Evolutionary conservation across 2,329 filamentous ascomycete genomes (phyloP).

Genomic region (Beauveria sp.): DNA sequence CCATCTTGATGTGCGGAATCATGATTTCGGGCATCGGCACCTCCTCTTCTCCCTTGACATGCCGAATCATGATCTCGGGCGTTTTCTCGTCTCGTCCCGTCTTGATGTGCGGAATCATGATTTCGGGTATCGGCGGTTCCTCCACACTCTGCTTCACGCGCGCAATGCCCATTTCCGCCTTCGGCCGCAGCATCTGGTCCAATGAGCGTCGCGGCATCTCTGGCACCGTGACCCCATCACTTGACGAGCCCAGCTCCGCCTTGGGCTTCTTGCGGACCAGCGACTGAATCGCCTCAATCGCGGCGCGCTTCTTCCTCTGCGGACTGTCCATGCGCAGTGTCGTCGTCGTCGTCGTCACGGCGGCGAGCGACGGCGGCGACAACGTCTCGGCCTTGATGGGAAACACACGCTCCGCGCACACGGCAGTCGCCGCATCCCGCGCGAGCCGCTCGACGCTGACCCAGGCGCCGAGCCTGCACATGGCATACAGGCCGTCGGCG

Average conservation of each 20-base stretch:
- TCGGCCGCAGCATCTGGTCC: not conserved
- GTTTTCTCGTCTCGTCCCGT: too few species aligned
- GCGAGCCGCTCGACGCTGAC: conserved; percentile 50
- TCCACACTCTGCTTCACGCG: not conserved
- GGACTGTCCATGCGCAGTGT: conserved; percentile 38
- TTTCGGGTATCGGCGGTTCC: not conserved
- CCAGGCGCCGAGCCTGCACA: conserved; percentile 63
- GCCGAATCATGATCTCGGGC: not conserved
- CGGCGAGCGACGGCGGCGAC: conserved; percentile 8
- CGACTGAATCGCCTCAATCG: conserved; percentile 57
- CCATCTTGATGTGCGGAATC: not conserved
- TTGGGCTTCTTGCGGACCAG: conserved; percentile 41
- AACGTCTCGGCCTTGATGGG: conserved; percentile 15
- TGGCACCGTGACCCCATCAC: not conserved
- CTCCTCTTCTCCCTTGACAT: not conserved
- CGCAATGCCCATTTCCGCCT: not conserved
- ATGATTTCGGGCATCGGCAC: not conserved
- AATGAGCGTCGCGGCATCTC: not conserved
- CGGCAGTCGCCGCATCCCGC: conserved; percentile 39
- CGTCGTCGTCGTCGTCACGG: conserved; percentile 28
- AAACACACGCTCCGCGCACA: conserved; percentile 24
- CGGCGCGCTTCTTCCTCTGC: conserved; percentile 47
- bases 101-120: not conserved
- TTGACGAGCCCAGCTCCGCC: not conserved
- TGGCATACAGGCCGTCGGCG: conserved; percentile 50